phyloP scores from a whole-genome alignment of 2,329 filamentous ascomycete genomes.

The Venturia nashicola region DNA sequence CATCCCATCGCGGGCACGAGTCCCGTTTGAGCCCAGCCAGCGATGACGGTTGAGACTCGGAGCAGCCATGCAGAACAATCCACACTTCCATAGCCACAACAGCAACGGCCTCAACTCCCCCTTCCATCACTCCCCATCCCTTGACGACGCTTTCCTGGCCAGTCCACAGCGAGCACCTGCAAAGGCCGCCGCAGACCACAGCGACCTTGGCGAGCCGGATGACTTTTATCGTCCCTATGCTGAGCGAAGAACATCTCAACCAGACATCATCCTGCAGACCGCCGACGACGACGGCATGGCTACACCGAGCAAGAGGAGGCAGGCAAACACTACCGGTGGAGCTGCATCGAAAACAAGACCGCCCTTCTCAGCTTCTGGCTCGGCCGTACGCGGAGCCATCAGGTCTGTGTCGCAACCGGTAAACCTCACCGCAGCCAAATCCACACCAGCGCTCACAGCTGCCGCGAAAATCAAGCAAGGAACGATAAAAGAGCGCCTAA shows the following conservation, averaged over 20 bases:
- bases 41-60: background rate
- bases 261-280: constrained; percentile 9
- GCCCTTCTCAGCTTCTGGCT: constrained; percentile 1
- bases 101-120: background rate
- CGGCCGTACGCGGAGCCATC: background rate
- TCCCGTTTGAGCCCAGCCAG: background rate
- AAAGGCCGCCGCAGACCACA: background rate
- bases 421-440: constrained; percentile 5
- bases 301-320: constrained; percentile 1
- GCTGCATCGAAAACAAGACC: background rate
- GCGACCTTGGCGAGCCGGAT: constrained; percentile 10
- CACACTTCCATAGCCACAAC: background rate
- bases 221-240: constrained; percentile 13
- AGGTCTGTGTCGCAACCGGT: constrained; percentile 7
- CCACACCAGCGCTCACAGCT: constrained; percentile 2
- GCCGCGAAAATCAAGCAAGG: background rate
- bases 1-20: background rate
- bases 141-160: background rate
- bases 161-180: constrained; percentile 2
- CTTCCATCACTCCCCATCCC: background rate
- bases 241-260: constrained; percentile 17
- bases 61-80: constrained; percentile 3
- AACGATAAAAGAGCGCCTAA: constrained; percentile 7
- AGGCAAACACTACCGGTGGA: background rate
- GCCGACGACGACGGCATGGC: constrained; percentile 9